Evolutionary conservation across 305 asterid species (phyloP).

Genomic region (Solanum hybrid): DNA sequence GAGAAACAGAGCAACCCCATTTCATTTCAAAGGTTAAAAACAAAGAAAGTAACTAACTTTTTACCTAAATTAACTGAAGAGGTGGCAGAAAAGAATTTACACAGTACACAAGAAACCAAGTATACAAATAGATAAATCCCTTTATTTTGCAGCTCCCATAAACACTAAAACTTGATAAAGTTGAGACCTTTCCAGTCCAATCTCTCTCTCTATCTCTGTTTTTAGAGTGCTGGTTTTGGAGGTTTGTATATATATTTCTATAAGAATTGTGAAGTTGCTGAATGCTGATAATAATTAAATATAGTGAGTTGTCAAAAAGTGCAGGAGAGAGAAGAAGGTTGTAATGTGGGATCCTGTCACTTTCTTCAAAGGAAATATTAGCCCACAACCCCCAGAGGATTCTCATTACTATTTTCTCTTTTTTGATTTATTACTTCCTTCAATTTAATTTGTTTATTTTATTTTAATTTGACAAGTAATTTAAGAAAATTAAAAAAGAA

Average conservation of each 20-base stretch:
- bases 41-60: constrained; percentile 1
- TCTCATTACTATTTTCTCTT: neutral
- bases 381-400: constrained; percentile 8
- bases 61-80: constrained; percentile 33
- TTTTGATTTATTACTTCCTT: neutral
- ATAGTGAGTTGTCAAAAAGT: constrained; percentile 45
- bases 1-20: constrained; percentile 7
- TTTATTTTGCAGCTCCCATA: constrained; percentile 22
- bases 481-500: no score
- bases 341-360: constrained; percentile 54
- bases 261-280: constrained; percentile 23
- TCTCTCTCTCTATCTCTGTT: constrained; percentile 1
- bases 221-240: neutral
- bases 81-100: constrained; percentile 9
- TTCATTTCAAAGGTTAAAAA: constrained; percentile 2
- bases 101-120: constrained; percentile 12
- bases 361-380: constrained; percentile 38
- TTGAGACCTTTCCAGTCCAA: constrained; percentile 33
- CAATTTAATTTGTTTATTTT: neutral
- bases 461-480: neutral
- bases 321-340: constrained; percentile 24
- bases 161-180: constrained; percentile 17
- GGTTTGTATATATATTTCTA: neutral
- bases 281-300: constrained; percentile 18
- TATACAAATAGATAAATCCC: constrained; percentile 3